Conservation (phyloP, 202 grass and related monocot genomes). For the Dendrocalamus latiflorus region DNA sequence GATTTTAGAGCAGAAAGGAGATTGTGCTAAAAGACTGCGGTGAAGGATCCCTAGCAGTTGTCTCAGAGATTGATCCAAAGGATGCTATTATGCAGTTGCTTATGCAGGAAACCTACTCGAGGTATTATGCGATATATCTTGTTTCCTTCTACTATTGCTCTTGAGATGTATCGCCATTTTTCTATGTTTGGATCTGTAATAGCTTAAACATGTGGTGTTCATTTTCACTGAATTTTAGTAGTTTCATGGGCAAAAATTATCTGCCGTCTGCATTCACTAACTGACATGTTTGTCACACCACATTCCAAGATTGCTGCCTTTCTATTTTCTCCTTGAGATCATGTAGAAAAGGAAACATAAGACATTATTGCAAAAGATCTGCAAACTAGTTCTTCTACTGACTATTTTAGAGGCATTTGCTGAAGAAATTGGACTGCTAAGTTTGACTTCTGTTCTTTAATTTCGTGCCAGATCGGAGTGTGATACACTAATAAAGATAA, state of each 20-base stretch:
- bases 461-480: constrained; percentile 42
- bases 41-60: constrained; percentile 26
- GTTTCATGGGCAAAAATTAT: background rate
- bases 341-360: background rate
- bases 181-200: background rate
- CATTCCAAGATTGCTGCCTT: background rate
- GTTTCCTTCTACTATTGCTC: background rate
- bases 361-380: background rate
- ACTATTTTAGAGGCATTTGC: background rate
- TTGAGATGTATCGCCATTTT: background rate
- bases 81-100: constrained; percentile 53
- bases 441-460: constrained; percentile 7
- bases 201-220: background rate
- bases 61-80: constrained; percentile 50
- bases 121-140: constrained; percentile 32
- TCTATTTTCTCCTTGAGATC: background rate
- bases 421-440: constrained; percentile 1
- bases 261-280: background rate
- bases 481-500: constrained; percentile 47
- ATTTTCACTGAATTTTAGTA: background rate
- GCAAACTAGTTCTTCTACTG: background rate
- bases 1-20: constrained; percentile 37
- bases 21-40: constrained; percentile 34
- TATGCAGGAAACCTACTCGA: constrained; percentile 52
- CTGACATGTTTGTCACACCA: background rate